Base-by-base conservation (phyloP, 306 rosid genomes). In the Lagenaria siceraria region DNA sequence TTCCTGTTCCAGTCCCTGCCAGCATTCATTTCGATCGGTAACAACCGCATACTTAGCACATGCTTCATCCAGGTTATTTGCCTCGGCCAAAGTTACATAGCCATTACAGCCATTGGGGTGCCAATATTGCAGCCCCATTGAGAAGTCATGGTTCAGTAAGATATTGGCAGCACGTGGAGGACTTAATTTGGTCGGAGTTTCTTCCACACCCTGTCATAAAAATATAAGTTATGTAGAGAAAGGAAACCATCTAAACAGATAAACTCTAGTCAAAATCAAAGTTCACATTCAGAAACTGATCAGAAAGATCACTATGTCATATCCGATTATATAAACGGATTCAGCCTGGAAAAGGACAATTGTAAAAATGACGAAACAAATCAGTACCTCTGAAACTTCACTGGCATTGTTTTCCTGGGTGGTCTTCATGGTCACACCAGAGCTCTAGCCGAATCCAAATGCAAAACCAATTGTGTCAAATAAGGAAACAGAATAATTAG, bases 1-100 rank as follows among this genome's bases (percentile, higher is more conserved):
- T 53, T 92, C 96, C 85, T 92, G 99, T 85, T 89, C 99, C 74
- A 88, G 87, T 38, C 99, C 99, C 81, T 96, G 99, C 99, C 99
- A 96, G 80, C 91, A 78, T 85, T 92, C 96, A 27, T 82, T 87
- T 27, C 98, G 88, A 63, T 91, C 69, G 0, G 87, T 81, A 27
- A 90, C 92, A 82, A 92, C 93, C 43, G 86, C 97, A 81, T 86
- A 86, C 53, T 80, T 87, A 29, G 80, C 79, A 27, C 55, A 76
- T 3, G 43, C 27, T 61, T 79, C 90, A 48, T 82, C 80, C 40
- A 64, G 81, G 85, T 81, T 31, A 40, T 81, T 86, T 35, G 88
- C 75, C 74, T 81, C 73, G 6, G 85, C 82, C 24, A 93, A 84
- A 85, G 82, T 82, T 19, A 90, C 90, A 80, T 76, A 71, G 82